Percentiles rank a stretch among this genome's conserved stretches.
Conservation (phyloP, 1,284 basidiomycete genomes). For the Leccinum fuscescens region DNA sequence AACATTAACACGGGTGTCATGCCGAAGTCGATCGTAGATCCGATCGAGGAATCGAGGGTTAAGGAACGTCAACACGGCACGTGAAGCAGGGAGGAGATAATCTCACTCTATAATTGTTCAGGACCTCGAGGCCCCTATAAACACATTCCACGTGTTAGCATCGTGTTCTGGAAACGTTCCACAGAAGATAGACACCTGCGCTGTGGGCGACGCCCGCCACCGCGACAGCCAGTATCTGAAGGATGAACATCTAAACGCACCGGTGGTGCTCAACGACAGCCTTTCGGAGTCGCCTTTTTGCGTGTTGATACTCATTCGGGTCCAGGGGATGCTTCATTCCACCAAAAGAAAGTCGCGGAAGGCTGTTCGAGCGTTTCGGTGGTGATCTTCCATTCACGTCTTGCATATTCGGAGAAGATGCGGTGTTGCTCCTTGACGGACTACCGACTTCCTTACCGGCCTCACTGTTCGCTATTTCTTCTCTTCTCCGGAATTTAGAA, state of each 20-base stretch:
- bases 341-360: background rate
- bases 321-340: conserved; percentile 35
- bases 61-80: background rate
- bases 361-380: conserved; percentile 5
- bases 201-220: background rate
- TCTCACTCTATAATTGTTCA: conserved; percentile 84
- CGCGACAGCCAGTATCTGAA: background rate
- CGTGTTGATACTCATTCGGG: conserved; percentile 79
- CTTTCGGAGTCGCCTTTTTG: conserved; percentile 79
- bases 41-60: background rate
- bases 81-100: conserved; percentile 5
- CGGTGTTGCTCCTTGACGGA: conserved; percentile 1
- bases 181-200: background rate
- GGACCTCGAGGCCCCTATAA: conserved; percentile 65
- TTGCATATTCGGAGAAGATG: conserved; percentile 1
- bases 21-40: background rate
- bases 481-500: background rate
- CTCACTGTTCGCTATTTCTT: background rate
- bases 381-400: background rate
- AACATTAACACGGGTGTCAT: background rate
- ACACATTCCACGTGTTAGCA: conserved; percentile 10
- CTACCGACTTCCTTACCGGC: background rate
- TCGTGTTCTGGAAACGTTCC: background rate
- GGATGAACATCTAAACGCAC: conserved; percentile 31
- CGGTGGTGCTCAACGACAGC: conserved; percentile 86